Evolutionary conservation across 1,284 basidiomycete species (phyloP).

Genomic region (Ceratobasidium sp.): DNA sequence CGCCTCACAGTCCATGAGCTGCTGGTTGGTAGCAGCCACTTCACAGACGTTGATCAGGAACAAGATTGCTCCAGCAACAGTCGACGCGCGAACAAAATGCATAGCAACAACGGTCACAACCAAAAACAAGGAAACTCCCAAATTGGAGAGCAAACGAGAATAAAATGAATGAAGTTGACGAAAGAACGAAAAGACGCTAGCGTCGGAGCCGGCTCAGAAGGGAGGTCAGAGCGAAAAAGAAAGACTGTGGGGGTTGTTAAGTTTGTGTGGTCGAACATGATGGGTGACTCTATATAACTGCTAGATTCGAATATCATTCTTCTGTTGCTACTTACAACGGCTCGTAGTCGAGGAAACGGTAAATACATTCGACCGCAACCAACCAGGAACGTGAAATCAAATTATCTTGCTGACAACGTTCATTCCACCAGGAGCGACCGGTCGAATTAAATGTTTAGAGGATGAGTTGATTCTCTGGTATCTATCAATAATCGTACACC

Average conservation of each 20-base stretch:
- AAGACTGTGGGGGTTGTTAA: not conserved
- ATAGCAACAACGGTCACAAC: too few relatives aligned
- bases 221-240: slow-evolving; percentile 2
- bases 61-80: not conserved
- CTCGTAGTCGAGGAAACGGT: slow-evolving; percentile 4
- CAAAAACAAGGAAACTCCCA: too few relatives aligned
- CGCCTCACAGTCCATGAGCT: not conserved
- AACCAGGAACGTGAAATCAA: not conserved
- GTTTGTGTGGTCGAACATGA: not conserved
- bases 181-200: not conserved
- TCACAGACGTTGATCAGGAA: not conserved
- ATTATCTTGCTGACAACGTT: not conserved
- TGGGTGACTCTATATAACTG: not conserved
- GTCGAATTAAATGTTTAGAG: too few relatives aligned
- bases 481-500: slow-evolving; percentile 18
- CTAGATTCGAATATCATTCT: not conserved
- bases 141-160: too few relatives aligned
- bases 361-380: not conserved
- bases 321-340: slow-evolving; percentile 12
- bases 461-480: not conserved
- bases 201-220: slow-evolving; percentile 7
- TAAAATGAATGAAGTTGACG: not conserved
- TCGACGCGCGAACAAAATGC: slow-evolving; percentile 3
- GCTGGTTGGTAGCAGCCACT: not conserved
- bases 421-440: too few relatives aligned